Evolutionary conservation across 2,329 filamentous ascomycete genomes (phyloP).

Genomic region (Capronia epimyces): DNA sequence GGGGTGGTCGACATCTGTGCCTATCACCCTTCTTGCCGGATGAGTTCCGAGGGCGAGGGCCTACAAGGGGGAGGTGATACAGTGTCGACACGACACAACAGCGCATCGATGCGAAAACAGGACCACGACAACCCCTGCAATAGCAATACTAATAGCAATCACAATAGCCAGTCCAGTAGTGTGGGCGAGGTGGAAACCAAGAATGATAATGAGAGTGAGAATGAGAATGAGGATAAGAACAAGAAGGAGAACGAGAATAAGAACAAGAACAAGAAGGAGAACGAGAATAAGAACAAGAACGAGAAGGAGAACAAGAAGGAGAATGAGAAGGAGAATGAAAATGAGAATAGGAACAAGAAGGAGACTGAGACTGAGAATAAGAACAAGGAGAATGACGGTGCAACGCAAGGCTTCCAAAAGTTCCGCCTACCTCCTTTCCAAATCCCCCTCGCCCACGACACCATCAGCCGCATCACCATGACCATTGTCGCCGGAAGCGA

Average conservation of each 20-base stretch:
- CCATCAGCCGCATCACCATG: conserved; percentile 36
- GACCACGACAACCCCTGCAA: not conserved
- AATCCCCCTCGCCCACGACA: conserved; percentile 31
- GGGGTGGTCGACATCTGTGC: conserved; percentile 49
- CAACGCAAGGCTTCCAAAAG: too few species aligned
- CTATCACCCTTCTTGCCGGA: too few species aligned
- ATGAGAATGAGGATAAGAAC: too few species aligned
- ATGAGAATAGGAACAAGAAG: not conserved
- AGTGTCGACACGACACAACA: too few species aligned
- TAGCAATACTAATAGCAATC: not conserved
- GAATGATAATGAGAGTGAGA: too few species aligned
- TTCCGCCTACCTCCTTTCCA: conserved; percentile 34
- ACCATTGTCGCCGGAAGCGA: conserved; percentile 34
- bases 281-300: not conserved
- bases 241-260: too few species aligned
- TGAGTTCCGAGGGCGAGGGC: too few species aligned
- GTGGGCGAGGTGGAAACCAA: too few species aligned
- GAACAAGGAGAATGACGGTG: too few species aligned
- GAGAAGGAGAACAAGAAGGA: not conserved
- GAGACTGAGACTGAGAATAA: not conserved
- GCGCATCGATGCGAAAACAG: too few species aligned
- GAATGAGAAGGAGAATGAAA: not conserved
- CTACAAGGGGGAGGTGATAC: too few species aligned
- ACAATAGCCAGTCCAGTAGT: too few species aligned
- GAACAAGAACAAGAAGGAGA: not conserved